phyloP scores from a whole-genome alignment of 1,284 basidiomycete species.

The Apiotrichum veenhuisii region DNA sequence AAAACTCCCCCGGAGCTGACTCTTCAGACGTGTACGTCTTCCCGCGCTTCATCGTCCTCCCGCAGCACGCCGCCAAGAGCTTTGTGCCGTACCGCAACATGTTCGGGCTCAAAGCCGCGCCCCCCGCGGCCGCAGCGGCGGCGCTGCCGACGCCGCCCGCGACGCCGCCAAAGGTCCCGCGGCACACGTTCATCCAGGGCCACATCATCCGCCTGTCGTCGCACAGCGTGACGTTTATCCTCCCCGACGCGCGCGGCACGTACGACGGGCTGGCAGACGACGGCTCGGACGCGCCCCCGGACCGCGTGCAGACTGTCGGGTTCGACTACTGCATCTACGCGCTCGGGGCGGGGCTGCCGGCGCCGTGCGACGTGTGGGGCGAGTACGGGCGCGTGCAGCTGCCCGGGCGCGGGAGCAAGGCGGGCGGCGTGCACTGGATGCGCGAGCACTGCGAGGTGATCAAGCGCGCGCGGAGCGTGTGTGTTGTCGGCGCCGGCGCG shows the following conservation, averaged over 20 bases:
- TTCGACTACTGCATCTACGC: constrained; percentile 53
- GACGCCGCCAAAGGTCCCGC: constrained; percentile 1
- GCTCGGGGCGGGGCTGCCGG: constrained; percentile 45
- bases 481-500: constrained; percentile 53
- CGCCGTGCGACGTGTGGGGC: constrained; percentile 47
- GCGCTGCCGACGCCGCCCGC: constrained; percentile 6
- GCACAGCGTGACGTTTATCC: constrained; percentile 53
- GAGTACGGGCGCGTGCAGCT: constrained; percentile 23
- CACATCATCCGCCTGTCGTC: constrained; percentile 53
- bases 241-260: constrained; percentile 11
- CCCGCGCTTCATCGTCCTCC: constrained; percentile 51
- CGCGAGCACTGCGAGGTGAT: constrained; percentile 34
- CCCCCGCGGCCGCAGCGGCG: not conserved
- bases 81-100: constrained; percentile 64
- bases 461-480: constrained; percentile 44
- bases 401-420: constrained; percentile 36
- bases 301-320: constrained; percentile 30
- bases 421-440: constrained; percentile 29
- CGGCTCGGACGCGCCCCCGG: constrained; percentile 2
- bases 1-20: no score
- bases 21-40: constrained; percentile 53
- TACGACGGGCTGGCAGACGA: constrained; percentile 15
- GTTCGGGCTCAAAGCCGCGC: constrained; percentile 31
- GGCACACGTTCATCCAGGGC: constrained; percentile 52
- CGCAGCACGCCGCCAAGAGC: constrained; percentile 52